Conservation (phyloP, 129 eudicot species). For the Tagetes erecta region DNA sequence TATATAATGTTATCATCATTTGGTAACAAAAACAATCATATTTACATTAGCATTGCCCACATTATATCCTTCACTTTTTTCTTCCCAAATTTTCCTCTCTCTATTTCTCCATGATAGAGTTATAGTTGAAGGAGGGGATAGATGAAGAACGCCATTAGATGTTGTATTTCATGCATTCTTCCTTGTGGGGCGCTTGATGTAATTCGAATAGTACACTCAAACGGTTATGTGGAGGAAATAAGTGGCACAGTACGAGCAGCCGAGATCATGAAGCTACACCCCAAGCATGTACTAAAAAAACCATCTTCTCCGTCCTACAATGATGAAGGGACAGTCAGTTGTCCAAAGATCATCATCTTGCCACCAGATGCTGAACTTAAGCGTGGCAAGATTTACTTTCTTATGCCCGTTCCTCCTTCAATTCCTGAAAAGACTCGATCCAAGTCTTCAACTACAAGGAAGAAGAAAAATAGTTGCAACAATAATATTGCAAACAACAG, state of each 20-base stretch:
- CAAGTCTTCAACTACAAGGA: conserved; percentile 37
- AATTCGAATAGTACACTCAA: conserved; percentile 77
- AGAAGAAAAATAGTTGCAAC: conserved; percentile 27
- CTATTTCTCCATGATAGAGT: conserved; percentile 33
- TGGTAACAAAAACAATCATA: conserved; percentile 29
- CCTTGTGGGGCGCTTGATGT: conserved; percentile 97
- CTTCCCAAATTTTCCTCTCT: conserved; percentile 20
- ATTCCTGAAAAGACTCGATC: conserved; percentile 45
- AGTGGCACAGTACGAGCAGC: conserved; percentile 60
- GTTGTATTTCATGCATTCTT: conserved; percentile 96
- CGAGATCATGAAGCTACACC: conserved; percentile 73
- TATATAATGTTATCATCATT: conserved; percentile 31
- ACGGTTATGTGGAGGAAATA: conserved; percentile 82
- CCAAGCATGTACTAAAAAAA: conserved; percentile 77
- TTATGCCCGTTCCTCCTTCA: conserved; percentile 68
- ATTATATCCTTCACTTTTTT: conserved; percentile 26
- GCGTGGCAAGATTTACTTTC: conserved; percentile 93
- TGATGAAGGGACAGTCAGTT: conserved; percentile 34
- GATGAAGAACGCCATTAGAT: conserved; percentile 75
- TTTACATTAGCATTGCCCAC: conserved; percentile 24
- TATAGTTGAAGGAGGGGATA: conserved; percentile 23
- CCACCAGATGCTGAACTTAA: conserved; percentile 87
- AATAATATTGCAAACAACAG: conserved; percentile 18
- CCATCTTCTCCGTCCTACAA: conserved; percentile 56
- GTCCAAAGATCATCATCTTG: conserved; percentile 65